These are phyloP conservation scores for Sequoiadendron giganteum DNA, from an alignment of 75 land plant species.

Conservation along the genomic window DNA sequence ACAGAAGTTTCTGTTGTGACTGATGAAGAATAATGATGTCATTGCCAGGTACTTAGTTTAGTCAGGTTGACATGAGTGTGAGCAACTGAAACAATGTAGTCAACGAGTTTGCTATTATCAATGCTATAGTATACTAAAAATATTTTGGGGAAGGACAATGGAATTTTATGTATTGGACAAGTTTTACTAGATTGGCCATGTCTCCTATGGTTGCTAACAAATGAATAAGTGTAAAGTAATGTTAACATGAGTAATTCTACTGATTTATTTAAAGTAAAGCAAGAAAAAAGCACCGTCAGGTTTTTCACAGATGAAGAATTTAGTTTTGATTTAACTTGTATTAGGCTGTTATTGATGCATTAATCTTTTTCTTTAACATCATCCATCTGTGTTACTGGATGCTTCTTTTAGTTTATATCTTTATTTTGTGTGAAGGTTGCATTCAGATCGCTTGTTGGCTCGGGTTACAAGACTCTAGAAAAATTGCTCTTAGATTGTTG, in stretches of 20 bases:
- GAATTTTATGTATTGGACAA: slow-evolving; percentile 6
- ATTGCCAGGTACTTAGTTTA: not conserved
- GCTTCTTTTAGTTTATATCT: not conserved
- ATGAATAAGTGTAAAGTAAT: not conserved
- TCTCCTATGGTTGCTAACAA: not conserved
- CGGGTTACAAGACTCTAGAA: slow-evolving; percentile 81
- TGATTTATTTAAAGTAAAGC: not conserved
- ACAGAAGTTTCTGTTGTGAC: not conserved
- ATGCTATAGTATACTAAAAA: not conserved
- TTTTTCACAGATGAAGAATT: not conserved
- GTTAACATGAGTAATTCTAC: not conserved
- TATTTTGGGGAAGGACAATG: not conserved
- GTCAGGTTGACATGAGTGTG: not conserved
- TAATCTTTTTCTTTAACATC: not conserved
- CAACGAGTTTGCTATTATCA: not conserved
- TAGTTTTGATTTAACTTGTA: not conserved
- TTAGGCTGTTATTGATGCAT: not conserved
- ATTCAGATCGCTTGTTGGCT: slow-evolving; percentile 86
- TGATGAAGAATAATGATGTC: not conserved
- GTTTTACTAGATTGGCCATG: not conserved
- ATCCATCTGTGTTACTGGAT: not conserved
- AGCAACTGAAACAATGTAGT: not conserved
- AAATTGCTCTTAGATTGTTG: slow-evolving; percentile 78
- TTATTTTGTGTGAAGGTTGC: slow-evolving; percentile 47
- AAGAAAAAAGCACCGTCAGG: not conserved